Percentiles rank a stretch among this genome's conserved stretches.
Evolutionary conservation across 345 rosid species (phyloP).

Genomic region (Clarkia xantiana): DNA sequence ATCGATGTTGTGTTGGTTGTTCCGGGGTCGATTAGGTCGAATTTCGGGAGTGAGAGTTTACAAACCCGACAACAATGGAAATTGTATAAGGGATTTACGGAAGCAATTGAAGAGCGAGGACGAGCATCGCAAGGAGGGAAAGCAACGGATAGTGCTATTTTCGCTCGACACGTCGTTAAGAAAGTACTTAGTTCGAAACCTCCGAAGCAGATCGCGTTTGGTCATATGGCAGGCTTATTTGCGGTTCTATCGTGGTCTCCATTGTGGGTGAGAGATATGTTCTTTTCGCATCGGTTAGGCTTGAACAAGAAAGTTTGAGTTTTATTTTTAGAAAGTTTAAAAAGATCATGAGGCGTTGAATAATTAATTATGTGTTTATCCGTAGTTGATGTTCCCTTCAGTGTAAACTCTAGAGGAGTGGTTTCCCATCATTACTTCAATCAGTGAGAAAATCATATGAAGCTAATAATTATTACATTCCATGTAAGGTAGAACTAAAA

Average conservation of each 20-base stretch:
- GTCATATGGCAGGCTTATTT: conserved; percentile 48
- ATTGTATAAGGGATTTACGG: conserved; percentile 34
- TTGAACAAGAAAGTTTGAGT: conserved; percentile 19
- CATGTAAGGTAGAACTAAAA: no score
- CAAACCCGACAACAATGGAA: conserved; percentile 34
- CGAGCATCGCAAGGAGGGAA: conserved; percentile 32
- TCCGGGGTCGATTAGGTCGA: conserved; percentile 45
- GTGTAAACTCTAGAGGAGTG: no score
- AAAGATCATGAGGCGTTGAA: no score
- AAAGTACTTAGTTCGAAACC: conserved; percentile 39
- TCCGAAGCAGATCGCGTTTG: conserved; percentile 37
- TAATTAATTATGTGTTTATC: no score
- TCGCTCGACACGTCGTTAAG: conserved; percentile 42
- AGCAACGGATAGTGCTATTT: conserved; percentile 25
- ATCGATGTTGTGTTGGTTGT: conserved; percentile 31
- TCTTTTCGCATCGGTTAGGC: conserved; percentile 28
- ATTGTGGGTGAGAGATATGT: conserved; percentile 44
- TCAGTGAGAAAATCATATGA: no score
- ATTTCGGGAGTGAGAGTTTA: conserved; percentile 27
- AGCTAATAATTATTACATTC: no score
- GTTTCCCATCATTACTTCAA: no score
- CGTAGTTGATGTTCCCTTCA: no score
- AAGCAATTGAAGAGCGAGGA: conserved; percentile 38
- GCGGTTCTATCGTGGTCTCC: conserved; percentile 44
- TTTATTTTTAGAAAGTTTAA: no score